Evolutionary conservation across 805 yeast species (phyloP), one percentile per base, ranked within the genome.

Genomic region (Vanderwaltozyma yarrowii): DNA sequence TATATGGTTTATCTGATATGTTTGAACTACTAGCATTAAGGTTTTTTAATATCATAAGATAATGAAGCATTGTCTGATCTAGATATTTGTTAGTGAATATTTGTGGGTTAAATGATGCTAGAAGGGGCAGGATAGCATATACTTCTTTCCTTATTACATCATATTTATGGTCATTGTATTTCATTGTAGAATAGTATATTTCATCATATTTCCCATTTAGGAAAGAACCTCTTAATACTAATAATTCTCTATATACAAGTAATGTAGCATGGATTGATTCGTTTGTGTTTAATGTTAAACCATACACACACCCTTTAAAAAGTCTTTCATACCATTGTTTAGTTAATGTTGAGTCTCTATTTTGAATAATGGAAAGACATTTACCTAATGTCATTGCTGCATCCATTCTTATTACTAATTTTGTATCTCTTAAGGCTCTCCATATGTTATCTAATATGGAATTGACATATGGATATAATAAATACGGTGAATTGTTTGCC

Each of bases 191-290:
- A 45, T 82, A 88, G 58, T 83, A 85, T 15, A 87, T 78, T 30
- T 76, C 80, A 42, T 80, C 84, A 49, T 82, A 80, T 54, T 76
- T 80, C 8, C 79, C 73, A 36, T 73, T 73, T 55, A 89, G 67
- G 47, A 81, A 78, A 43, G 78, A 70, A 18, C 92, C 92, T 14
- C 82, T 81, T 45, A 78, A 71, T 37, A 71, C 64, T 12, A 88
- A 70, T 14, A 89, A 65, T 56, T 86, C 96, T 24, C 92, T 69
- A 55, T 78, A 87, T 1, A 84, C 92, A 29, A 89, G 64, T 17
- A 89, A 63, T 0, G 94, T 75, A 0, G 95, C 96, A 58, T 89
- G 97, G n/a, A 85, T 72, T 2, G 80, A 67, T 44, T 87, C 96
- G 15, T 74, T 64, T 0, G 75, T 58, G 29, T 65, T 67, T 32